These are phyloP conservation scores for Phytophthora tubulina DNA, from an alignment of 352 stramenopile species.

Conservation along the genomic window DNA sequence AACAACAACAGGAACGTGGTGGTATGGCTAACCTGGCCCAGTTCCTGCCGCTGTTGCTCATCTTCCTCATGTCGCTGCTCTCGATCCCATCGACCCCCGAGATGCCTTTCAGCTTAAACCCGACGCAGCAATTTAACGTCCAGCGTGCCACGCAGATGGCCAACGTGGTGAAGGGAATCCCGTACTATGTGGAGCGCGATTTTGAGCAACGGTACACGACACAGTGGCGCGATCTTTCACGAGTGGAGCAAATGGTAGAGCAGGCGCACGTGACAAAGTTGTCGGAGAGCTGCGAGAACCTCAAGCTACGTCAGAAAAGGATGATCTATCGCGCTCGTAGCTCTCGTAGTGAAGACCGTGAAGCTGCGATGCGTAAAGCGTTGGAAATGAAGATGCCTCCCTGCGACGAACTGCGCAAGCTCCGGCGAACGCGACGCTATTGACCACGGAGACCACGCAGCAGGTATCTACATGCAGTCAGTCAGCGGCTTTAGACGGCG, in stretches of 20 bases:
- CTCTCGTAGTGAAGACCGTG: constrained; percentile 76
- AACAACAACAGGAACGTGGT: constrained; percentile 41
- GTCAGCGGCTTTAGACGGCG: constrained; percentile 28
- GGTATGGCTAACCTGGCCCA: constrained; percentile 72
- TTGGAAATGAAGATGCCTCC: constrained; percentile 88
- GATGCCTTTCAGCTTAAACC: constrained; percentile 86
- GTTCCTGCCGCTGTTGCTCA: constrained; percentile 87
- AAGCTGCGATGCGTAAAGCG: constrained; percentile 79
- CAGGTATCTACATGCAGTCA: constrained; percentile 11
- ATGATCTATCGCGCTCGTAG: constrained; percentile 90
- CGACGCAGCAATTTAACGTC: constrained; percentile 80
- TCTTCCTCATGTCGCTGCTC: constrained; percentile 86
- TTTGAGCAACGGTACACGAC: constrained; percentile 90
- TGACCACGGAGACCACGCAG: constrained; percentile 32
- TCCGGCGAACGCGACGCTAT: constrained; percentile 75
- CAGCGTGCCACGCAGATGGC: constrained; percentile 82
- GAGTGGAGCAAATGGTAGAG: constrained; percentile 90
- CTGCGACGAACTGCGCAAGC: constrained; percentile 78
- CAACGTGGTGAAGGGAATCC: constrained; percentile 87
- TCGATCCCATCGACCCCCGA: constrained; percentile 78
- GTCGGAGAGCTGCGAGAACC: constrained; percentile 81
- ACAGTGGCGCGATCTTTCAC: constrained; percentile 85
- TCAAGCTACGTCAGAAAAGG: constrained; percentile 87
- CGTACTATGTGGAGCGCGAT: constrained; percentile 88
- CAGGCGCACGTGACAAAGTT: constrained; percentile 79